Percentiles rank a stretch among this genome's conserved stretches.
Conservation (phyloP, 1,284 basidiomycete species). For the Leucoagaricus sp. region DNA sequence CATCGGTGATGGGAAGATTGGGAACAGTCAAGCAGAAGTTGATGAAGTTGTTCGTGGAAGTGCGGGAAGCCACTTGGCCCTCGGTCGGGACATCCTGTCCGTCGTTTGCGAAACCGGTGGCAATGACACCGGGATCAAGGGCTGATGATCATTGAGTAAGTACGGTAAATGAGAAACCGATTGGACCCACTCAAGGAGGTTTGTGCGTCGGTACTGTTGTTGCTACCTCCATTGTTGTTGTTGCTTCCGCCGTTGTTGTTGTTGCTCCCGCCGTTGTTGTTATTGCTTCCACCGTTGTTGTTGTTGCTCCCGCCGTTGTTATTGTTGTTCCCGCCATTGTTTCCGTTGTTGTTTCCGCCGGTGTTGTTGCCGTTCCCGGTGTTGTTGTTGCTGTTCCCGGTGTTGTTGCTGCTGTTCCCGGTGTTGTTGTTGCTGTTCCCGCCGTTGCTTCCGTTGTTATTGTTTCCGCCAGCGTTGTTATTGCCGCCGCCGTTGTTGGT, state of each 20-base stretch:
- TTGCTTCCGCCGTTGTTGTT: constrained; percentile 3
- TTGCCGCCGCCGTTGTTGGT: constrained; percentile 15
- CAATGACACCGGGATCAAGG: constrained; percentile 43
- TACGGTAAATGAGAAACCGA: neutral
- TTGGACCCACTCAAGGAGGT: constrained; percentile 31
- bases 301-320: constrained; percentile 11
- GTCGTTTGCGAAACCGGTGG: constrained; percentile 40
- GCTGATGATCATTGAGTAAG: constrained; percentile 23
- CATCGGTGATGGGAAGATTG: constrained; percentile 50
- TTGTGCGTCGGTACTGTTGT: constrained; percentile 24
- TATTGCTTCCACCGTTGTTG: constrained; percentile 14
- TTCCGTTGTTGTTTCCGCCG: constrained; percentile 10
- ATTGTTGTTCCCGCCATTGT: constrained; percentile 12
- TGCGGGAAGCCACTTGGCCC: constrained; percentile 25
- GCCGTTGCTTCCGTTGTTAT: constrained; percentile 17
- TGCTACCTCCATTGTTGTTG: constrained; percentile 8
- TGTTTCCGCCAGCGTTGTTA: constrained; percentile 23
- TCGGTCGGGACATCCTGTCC: constrained; percentile 43
- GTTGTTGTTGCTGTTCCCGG: constrained; percentile 6
- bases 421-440: constrained; percentile 15
- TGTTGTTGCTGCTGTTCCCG: constrained; percentile 7
- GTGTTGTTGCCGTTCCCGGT: neutral
- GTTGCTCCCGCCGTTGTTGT: constrained; percentile 9
- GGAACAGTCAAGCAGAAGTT: constrained; percentile 53
- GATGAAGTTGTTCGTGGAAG: constrained; percentile 46